A percentile compares a stretch with the other conserved stretches of the same genome.
Conservation (phyloP, 1,284 basidiomycete genomes). For the Athelia sp. region DNA sequence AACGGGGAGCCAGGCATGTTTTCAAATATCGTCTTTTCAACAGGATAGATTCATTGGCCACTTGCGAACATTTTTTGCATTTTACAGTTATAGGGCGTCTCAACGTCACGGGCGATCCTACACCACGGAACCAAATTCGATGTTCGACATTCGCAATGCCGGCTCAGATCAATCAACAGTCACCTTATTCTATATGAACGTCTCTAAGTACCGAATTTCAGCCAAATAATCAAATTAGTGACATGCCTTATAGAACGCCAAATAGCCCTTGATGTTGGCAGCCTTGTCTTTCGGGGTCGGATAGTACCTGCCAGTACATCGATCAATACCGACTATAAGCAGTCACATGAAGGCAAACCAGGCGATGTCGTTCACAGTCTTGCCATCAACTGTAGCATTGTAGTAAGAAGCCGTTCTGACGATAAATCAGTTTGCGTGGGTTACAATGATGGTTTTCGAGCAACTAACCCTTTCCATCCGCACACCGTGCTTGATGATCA, state of each 20-base stretch:
- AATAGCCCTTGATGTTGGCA: conserved; percentile 48
- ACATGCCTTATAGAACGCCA: conserved; percentile 64
- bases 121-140: too few relatives aligned
- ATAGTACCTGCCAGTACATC: conserved; percentile 47
- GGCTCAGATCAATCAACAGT: neutral
- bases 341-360: conserved; percentile 36
- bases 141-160: too few relatives aligned
- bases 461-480: conserved; percentile 60
- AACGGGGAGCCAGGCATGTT: too few relatives aligned
- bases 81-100: too few relatives aligned
- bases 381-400: conserved; percentile 43
- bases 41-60: too few relatives aligned
- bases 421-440: neutral
- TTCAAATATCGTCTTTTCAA: too few relatives aligned
- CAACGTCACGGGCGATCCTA: too few relatives aligned
- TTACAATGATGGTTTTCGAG: conserved; percentile 5
- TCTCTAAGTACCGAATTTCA: neutral
- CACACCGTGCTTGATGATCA: conserved; percentile 41
- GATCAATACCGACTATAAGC: neutral
- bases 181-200: conserved; percentile 1
- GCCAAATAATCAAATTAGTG: too few relatives aligned
- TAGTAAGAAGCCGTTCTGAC: conserved; percentile 59
- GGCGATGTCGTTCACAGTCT: conserved; percentile 48
- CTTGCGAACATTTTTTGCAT: too few relatives aligned
- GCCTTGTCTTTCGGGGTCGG: conserved; percentile 47